Evolutionary conservation across 2,329 filamentous ascomycete genomes (phyloP), one percentile per base, ranked within the genome.

Genomic region (Aureobasidium sp.): DNA sequence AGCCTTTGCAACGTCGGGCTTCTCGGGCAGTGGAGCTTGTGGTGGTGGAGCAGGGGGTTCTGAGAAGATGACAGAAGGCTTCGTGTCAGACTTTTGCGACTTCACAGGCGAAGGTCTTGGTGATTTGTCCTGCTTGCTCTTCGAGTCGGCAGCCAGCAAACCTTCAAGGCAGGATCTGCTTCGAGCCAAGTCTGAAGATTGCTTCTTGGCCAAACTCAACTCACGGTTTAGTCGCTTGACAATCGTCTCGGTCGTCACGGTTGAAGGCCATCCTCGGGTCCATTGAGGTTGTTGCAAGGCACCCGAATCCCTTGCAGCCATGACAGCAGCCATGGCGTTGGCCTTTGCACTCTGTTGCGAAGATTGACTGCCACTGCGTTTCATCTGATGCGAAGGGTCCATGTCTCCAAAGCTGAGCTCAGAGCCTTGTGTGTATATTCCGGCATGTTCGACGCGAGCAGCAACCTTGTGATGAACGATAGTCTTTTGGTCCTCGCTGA

Each of bases 401-500:
- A 97, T 76, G 63, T 97, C 91, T 41, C 89, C 89, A 72, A 95
- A 95, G 63, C 86, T 95, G 73, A 96, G 83, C 41, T 87, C 94
- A 61, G 80, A 87, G 7, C 83, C 80, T 10, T 84, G 79, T 39
- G 79, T 84, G 58, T 90, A 80, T 59, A 91, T 85, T 6, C 93
- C 93, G 34, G 93, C 90, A 71, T 96, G 89, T 68, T 98, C 93
- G 53, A 98, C 90, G 67, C 94, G 94, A 53, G 93, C 90, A 17
- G 91, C 90, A 42, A 98, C 93, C 67, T 98, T 98, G 74, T 97
- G 93, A 66, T 98, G 93, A 12, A 98, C 90, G 24, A 98, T 90
- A 0, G 90, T 96, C 72, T 95, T 97, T 68, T 97, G 91, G 67
- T 98, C 93, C 68, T 98, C 93, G 69, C 89, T 95, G 48, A 98